A percentile compares a stretch with the other conserved stretches of the same genome.
phyloP scores from a whole-genome alignment of 768 basidiomycete genomes.

The Lentinus tigrinus region DNA sequence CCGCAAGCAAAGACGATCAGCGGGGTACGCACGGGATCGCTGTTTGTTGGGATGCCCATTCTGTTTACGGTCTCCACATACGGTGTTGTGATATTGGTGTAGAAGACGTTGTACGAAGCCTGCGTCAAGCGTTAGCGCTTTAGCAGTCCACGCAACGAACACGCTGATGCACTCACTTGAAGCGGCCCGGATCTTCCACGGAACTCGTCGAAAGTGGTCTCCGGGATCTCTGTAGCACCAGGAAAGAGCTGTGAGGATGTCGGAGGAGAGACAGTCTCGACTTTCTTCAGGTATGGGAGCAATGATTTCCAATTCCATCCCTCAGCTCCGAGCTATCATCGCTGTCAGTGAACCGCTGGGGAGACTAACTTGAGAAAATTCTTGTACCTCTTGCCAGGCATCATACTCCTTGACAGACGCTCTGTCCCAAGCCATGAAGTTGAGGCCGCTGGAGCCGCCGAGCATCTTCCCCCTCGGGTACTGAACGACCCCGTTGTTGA shows the following conservation, averaged over 20 bases:
- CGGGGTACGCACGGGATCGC: conserved; percentile 36
- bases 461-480: conserved; percentile 65
- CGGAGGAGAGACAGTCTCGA: conserved; percentile 54
- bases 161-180: conserved; percentile 23
- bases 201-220: conserved; percentile 40
- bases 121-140: background rate
- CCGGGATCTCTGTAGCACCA: conserved; percentile 35
- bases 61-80: conserved; percentile 32
- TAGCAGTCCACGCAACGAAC: background rate
- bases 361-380: too few relatives aligned
- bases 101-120: conserved; percentile 1
- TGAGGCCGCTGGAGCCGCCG: conserved; percentile 63
- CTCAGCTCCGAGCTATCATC: conserved; percentile 17
- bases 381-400: conserved; percentile 33
- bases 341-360: background rate
- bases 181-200: conserved; percentile 54
- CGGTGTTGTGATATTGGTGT: background rate
- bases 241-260: conserved; percentile 8
- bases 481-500: conserved; percentile 36
- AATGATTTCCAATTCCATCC: conserved; percentile 45
- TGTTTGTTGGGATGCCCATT: conserved; percentile 37
- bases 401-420: conserved; percentile 45
- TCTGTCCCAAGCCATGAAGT: conserved; percentile 60
- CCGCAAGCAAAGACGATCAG: background rate
- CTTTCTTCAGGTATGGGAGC: conserved; percentile 41